Evolutionary conservation across 805 yeast species (phyloP), one percentile per base, ranked within the genome.

Genomic region (Saccharomyces jurei): DNA sequence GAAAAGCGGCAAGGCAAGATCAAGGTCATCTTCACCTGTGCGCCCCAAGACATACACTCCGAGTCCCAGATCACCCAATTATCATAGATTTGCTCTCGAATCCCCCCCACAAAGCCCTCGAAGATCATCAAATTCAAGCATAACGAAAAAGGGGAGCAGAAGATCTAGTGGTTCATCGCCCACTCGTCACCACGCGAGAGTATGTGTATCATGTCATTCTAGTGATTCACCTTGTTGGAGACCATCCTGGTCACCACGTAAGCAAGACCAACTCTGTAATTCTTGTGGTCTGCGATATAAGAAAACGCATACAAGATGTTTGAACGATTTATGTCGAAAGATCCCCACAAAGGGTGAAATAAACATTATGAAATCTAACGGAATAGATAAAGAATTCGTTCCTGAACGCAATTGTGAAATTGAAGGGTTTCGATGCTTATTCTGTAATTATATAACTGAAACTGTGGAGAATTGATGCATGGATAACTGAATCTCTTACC

Each of bases 221-320:
- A 86, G 84, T 54, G 94, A 87, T 62, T 87, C 96, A 5, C 99
- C 99, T 4, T 92, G 99, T 71, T 92, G 99, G 99, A 81, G 99
- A 67, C 99, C 99, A 1, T 86, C 96, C 4, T 92, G 99, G 99
- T 84, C 92, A 2, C 55, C 56, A 25, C 77, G 83, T 28, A 76
- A 83, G 60, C 89, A 87, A 58, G 98, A 97, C n/a, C 98, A 91
- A 73, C 78, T 92, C 61, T 92, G 99, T 75, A 92, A 92, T 68
- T 89, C 97, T 0, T 92, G 99, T 72, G 99, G 99, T 1, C 76
- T 92, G 63, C 78, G 99, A 60, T 92, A 88, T 74, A 91, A 94
- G 71, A 92, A 92, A 74, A 91, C 97, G 0, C 87, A 89, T 28
- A 96, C 96, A 2, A 80, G 97, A 65, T 92, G 99, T 72, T 74